Base-by-base conservation (phyloP, 129 eudicot species). In the Pittosporum tobira region DNA sequence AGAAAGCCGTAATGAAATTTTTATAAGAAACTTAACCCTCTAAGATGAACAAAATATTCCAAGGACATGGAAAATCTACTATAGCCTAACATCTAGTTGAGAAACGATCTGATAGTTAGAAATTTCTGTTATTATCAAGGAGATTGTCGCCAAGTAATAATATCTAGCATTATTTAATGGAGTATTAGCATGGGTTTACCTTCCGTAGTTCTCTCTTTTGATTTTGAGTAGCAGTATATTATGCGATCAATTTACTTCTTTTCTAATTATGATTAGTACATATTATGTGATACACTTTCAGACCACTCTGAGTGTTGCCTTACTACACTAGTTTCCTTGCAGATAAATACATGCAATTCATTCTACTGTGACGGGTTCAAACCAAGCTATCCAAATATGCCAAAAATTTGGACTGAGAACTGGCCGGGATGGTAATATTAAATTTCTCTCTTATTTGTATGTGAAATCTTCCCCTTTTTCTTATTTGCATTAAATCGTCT, bases 311-410 rank as follows among this genome's bases (percentile, higher is more conserved):
- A 30, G 6, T 24, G 31, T 55, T 31, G 43, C n/a, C 64, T 64
- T 37, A 46, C 37, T 37, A 46, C 37, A 15, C 16, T 69, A 59
- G 55, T 59, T 49, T 26, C 13, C 71, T 48, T 66, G 53, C 82
- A 88, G 97, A 88, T 88, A 42, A 84, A 88, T 76, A 89, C 97
- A n/a, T 89, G 97, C 75, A 89, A 89, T 66, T 83, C 93, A 10
- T 89, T 89, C 72, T 84, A 88, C 71, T 84, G 94, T 70, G 91
- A 88, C 36, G 75, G 77, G 18, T 88, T 84, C 75, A 79, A 71
- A 53, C 91, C 95, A 45, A 68, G 71, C 69, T 72, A 68, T 48
- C 81, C 95, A 2, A 72, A 82, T 12, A 74, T 70, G 82, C 97
- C 97, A 51, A 88, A 88, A 67, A 79, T 88, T 26, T 88, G 97